Evolutionary conservation across 2,329 filamentous ascomycete species (phyloP).

Genomic region (Davidsoniella neocaledoniae): DNA sequence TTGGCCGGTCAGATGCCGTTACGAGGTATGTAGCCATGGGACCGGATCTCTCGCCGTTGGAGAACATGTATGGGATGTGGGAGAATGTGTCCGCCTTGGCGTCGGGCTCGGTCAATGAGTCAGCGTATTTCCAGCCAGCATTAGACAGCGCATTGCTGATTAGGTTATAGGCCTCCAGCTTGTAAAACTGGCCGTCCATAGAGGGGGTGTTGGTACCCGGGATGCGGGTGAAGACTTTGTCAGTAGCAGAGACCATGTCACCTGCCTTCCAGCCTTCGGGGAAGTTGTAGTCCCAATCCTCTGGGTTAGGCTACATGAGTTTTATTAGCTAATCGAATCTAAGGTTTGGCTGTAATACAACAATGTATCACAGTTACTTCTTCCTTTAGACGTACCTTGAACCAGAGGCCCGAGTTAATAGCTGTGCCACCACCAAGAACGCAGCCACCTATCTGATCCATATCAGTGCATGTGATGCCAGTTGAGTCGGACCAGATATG

Average conservation of each 20-base stretch:
- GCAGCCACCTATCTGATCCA: conserved; percentile 58
- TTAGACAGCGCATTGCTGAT: conserved; percentile 40
- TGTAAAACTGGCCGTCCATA: conserved; percentile 47
- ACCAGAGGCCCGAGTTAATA: conserved; percentile 53
- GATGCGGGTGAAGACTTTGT: conserved; percentile 50
- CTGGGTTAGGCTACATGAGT: conserved; percentile 29
- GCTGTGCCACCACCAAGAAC: conserved; percentile 51
- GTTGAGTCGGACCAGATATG: conserved; percentile 48
- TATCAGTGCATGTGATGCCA: conserved; percentile 50
- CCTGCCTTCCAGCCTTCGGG: conserved; percentile 51
- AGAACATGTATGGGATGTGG: conserved; percentile 51
- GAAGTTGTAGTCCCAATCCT: conserved; percentile 58
- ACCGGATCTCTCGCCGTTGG: conserved; percentile 47
- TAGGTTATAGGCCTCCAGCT: conserved; percentile 48
- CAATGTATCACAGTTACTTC: background rate
- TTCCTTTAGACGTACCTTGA: conserved; percentile 23
- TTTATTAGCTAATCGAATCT: background rate
- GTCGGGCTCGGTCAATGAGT: conserved; percentile 41
- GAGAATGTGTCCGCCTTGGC: conserved; percentile 50
- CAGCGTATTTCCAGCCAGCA: conserved; percentile 41
- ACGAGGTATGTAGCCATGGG: conserved; percentile 57
- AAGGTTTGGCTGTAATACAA: background rate
- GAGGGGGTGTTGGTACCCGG: conserved; percentile 52
- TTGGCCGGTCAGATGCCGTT: conserved; percentile 36
- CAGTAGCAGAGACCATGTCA: conserved; percentile 42